phyloP scores from a whole-genome alignment of 768 basidiomycete genomes.

The Russula foetens region DNA sequence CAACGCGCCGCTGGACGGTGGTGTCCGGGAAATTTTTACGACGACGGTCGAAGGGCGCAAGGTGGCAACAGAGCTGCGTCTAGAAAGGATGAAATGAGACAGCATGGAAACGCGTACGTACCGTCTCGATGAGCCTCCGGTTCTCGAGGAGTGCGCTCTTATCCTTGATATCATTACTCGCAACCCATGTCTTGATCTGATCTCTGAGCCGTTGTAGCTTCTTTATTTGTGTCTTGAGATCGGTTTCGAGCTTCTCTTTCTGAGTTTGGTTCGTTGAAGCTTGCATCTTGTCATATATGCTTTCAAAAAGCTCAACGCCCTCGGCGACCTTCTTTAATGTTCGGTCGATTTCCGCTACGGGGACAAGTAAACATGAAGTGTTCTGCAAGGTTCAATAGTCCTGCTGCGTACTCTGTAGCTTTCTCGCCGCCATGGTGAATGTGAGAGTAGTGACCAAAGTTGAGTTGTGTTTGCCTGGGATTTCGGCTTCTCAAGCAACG shows the following conservation, averaged over 20 bases:
- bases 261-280: constrained; percentile 92
- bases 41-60: not conserved
- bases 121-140: constrained; percentile 93
- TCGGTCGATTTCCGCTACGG: constrained; percentile 92
- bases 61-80: not conserved
- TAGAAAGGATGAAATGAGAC: not conserved
- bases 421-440: constrained; percentile 74
- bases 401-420: constrained; percentile 66
- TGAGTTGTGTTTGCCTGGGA: not conserved
- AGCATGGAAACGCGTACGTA: constrained; percentile 35
- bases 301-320: constrained; percentile 92
- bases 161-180: constrained; percentile 98
- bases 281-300: constrained; percentile 98
- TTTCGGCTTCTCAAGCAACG: not conserved
- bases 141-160: constrained; percentile 89
- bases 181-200: constrained; percentile 94
- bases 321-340: constrained; percentile 95
- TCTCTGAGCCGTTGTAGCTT: constrained; percentile 77
- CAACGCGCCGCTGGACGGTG: not conserved
- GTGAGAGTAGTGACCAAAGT: constrained; percentile 12
- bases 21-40: not conserved
- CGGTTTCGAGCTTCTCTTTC: constrained; percentile 95
- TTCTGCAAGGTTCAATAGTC: not conserved
- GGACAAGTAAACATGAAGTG: not conserved
- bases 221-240: constrained; percentile 98